A percentile compares a stretch with the other conserved stretches of the same genome.
phyloP scores from a whole-genome alignment of 2,329 filamentous ascomycete species.

The Arthrobotrys iridis region DNA sequence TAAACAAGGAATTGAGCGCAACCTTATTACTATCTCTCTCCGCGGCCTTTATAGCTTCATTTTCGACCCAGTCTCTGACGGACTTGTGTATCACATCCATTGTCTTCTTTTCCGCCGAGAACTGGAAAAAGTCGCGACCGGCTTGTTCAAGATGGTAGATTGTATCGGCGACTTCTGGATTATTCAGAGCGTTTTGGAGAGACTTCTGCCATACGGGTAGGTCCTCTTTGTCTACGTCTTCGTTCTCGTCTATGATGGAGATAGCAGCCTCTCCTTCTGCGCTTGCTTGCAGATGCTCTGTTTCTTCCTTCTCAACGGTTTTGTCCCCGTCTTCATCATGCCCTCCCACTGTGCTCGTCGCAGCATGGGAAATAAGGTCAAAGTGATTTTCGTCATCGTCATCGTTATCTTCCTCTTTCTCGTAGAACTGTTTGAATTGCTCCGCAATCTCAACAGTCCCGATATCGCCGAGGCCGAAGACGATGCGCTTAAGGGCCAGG shows the following conservation, averaged over 20 bases:
- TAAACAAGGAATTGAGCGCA: slow-evolving; percentile 32
- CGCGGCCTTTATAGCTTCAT: slow-evolving; percentile 30
- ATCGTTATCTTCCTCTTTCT: slow-evolving; percentile 11
- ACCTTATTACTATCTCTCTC: slow-evolving; percentile 40
- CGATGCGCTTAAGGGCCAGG: slow-evolving; percentile 43
- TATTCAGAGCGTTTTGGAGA: slow-evolving; percentile 29
- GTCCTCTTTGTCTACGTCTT: neutral
- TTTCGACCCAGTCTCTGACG: slow-evolving; percentile 51
- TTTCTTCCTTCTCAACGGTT: neutral
- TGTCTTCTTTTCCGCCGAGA: slow-evolving; percentile 37
- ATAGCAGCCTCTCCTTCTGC: slow-evolving; percentile 16
- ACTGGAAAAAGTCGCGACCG: slow-evolving; percentile 51
- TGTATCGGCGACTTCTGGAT: slow-evolving; percentile 48
- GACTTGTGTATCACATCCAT: slow-evolving; percentile 54
- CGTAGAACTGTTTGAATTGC: slow-evolving; percentile 46
- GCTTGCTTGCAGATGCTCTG: neutral
- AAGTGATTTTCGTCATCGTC: slow-evolving; percentile 19
- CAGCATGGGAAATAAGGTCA: slow-evolving; percentile 8
- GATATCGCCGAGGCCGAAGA: slow-evolving; percentile 38
- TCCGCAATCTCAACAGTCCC: slow-evolving; percentile 51
- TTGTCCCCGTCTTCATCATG: slow-evolving; percentile 2
- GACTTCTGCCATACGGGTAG: slow-evolving; percentile 20
- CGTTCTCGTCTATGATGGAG: slow-evolving; percentile 17
- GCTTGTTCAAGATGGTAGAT: slow-evolving; percentile 51
- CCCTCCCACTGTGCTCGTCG: neutral